Evolutionary conservation across 495 filamentous ascomycete genomes (phyloP).

Genomic region (Penicillium manginii): DNA sequence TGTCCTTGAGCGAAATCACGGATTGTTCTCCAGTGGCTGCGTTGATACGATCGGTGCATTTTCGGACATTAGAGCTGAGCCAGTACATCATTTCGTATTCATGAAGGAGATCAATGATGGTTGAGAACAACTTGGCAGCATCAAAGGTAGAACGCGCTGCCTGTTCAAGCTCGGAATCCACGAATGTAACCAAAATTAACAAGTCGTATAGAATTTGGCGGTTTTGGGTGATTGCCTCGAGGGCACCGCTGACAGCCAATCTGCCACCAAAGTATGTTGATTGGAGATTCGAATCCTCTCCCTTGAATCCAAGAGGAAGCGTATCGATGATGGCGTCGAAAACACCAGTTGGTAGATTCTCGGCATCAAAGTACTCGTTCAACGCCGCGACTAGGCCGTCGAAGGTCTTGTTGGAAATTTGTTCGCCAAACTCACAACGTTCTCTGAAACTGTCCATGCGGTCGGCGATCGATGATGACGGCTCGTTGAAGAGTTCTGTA

Average conservation of each 20-base stretch:
- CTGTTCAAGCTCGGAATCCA: constrained; percentile 76
- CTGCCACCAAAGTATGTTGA: constrained; percentile 73
- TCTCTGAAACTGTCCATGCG: constrained; percentile 74
- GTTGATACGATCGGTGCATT: constrained; percentile 28
- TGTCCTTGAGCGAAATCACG: constrained; percentile 33
- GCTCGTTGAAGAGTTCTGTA: constrained; percentile 71
- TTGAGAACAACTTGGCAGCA: constrained; percentile 66
- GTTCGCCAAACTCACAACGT: constrained; percentile 69
- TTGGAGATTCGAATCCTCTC: constrained; percentile 50
- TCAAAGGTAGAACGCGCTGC: constrained; percentile 69
- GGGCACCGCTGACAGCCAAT: constrained; percentile 70
- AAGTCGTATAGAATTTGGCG: constrained; percentile 73
- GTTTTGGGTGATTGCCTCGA: constrained; percentile 74
- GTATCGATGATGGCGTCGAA: constrained; percentile 55
- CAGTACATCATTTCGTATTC: constrained; percentile 80
- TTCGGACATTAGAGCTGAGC: constrained; percentile 65
- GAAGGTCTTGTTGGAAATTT: constrained; percentile 73
- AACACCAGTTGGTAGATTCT: constrained; percentile 51
- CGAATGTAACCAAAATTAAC: constrained; percentile 79
- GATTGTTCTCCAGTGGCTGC: constrained; percentile 26
- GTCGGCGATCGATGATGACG: constrained; percentile 64
- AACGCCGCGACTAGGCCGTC: constrained; percentile 43
- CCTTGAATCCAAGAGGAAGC: constrained; percentile 40
- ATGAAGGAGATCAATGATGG: constrained; percentile 66
- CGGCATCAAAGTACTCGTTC: constrained; percentile 44